Evolutionary conservation across 768 basidiomycete genomes (phyloP).

Genomic region (Trametes villosa): DNA sequence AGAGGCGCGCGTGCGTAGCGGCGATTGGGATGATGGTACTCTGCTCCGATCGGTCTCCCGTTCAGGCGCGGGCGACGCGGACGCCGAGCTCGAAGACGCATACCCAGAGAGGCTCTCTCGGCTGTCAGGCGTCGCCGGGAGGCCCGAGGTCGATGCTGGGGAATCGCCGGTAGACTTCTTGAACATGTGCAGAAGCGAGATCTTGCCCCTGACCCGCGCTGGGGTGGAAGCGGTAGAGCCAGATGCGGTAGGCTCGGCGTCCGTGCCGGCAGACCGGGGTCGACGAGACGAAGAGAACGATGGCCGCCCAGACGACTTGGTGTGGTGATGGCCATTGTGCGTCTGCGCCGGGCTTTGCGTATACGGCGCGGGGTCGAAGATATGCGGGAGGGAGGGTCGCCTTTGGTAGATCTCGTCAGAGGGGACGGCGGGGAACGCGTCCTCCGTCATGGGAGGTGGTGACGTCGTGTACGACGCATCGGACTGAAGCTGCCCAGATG

Average conservation of each 20-base stretch:
- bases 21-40: constrained; percentile 3
- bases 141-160: constrained; percentile 26
- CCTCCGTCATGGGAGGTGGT: constrained; percentile 17
- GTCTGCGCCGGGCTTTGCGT: constrained; percentile 18
- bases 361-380: constrained; percentile 34
- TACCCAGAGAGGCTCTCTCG: constrained; percentile 28
- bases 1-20: constrained; percentile 17
- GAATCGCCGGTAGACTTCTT: constrained; percentile 53
- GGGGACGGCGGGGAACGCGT: constrained; percentile 34
- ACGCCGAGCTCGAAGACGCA: constrained; percentile 27
- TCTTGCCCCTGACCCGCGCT: constrained; percentile 65
- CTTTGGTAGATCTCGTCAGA: constrained; percentile 39
- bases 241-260: constrained; percentile 47
- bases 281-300: constrained; percentile 44
- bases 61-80: constrained; percentile 25
- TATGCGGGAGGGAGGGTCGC: constrained; percentile 72
- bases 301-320: constrained; percentile 13
- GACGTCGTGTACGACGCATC: constrained; percentile 25
- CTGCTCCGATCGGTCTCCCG: constrained; percentile 19
- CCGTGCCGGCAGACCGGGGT: constrained; percentile 76
- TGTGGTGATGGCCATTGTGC: constrained; percentile 28
- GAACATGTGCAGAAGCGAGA: constrained; percentile 76
- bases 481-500: constrained; percentile 30
- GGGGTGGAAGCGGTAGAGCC: constrained; percentile 32
- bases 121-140: constrained; percentile 19